These are phyloP conservation scores for Piedraia hortae DNA, from an alignment of 2,329 filamentous ascomycete species.

Conservation along the genomic window DNA sequence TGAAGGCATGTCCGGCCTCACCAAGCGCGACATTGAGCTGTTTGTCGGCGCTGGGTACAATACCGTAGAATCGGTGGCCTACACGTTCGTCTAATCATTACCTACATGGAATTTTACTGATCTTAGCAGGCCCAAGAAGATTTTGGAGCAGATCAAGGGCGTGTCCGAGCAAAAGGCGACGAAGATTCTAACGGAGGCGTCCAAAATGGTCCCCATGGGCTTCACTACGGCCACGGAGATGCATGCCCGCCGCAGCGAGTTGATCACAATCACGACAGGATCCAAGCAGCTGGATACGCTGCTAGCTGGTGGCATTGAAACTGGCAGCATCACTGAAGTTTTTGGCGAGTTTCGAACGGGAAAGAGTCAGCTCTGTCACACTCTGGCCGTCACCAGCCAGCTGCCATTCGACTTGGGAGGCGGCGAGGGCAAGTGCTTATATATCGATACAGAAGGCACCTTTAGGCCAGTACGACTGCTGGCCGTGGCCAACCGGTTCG, in stretches of 20 bases:
- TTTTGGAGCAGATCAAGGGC: slow-evolving; percentile 84
- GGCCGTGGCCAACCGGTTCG: slow-evolving; percentile 79
- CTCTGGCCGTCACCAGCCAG: slow-evolving; percentile 92
- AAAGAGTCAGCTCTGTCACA: slow-evolving; percentile 97
- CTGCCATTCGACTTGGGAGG: slow-evolving; percentile 97
- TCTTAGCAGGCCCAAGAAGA: slow-evolving; percentile 31
- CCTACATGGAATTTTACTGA: neutral
- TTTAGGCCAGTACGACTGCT: slow-evolving; percentile 76
- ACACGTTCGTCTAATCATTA: slow-evolving; percentile 32
- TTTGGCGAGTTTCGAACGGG: slow-evolving; percentile 96
- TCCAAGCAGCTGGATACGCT: slow-evolving; percentile 93
- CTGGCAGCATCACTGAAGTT: slow-evolving; percentile 89
- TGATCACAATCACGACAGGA: slow-evolving; percentile 93
- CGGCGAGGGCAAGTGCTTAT: slow-evolving; percentile 91
- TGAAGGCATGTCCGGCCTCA: slow-evolving; percentile 73
- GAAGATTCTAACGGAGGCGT: slow-evolving; percentile 74
- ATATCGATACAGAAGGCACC: slow-evolving; percentile 95
- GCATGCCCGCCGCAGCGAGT: slow-evolving; percentile 84
- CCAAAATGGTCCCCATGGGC: slow-evolving; percentile 91
- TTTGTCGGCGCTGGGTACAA: slow-evolving; percentile 80
- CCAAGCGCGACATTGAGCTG: slow-evolving; percentile 84
- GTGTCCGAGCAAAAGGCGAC: slow-evolving; percentile 91
- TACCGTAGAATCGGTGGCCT: slow-evolving; percentile 86
- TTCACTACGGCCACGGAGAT: slow-evolving; percentile 98
- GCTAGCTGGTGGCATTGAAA: slow-evolving; percentile 81